These are phyloP conservation scores for Fusarium sp. DNA, from an alignment of 2,329 filamentous ascomycete species.

Conservation along the genomic window DNA sequence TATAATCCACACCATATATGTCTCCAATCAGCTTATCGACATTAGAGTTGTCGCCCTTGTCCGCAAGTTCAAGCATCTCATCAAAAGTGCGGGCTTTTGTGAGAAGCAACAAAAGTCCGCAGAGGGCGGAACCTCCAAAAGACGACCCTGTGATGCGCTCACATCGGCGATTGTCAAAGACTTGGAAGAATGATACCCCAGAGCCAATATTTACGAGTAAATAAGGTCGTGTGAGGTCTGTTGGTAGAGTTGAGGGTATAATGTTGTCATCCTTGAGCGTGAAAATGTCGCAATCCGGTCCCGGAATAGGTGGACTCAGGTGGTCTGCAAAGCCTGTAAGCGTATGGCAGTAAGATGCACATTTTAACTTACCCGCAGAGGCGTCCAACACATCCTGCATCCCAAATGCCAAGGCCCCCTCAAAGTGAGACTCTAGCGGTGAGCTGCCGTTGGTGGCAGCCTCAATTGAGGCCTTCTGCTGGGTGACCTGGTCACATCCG, in stretches of 20 bases:
- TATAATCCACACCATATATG: conserved; percentile 96
- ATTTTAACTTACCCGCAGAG: conserved; percentile 11
- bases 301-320: conserved; percentile 11
- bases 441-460: neutral
- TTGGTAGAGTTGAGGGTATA: conserved; percentile 85
- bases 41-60: conserved; percentile 88
- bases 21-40: conserved; percentile 98
- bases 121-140: conserved; percentile 93
- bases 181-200: conserved; percentile 96
- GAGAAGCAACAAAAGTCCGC: conserved; percentile 92
- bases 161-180: conserved; percentile 86
- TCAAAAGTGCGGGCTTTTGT: conserved; percentile 95
- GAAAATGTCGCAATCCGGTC: conserved; percentile 80
- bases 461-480: neutral
- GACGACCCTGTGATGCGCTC: conserved; percentile 95
- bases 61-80: conserved; percentile 94
- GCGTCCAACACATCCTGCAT: conserved; percentile 17
- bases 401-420: neutral
- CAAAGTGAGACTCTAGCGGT: neutral
- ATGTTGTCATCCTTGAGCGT: conserved; percentile 91
- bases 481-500: neutral
- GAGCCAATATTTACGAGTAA: conserved; percentile 98
- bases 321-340: neutral
- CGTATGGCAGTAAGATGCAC: accelerated
- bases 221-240: conserved; percentile 88